Conservation (phyloP, 1,284 basidiomycete species). For the Ganoderma resinaceum region DNA sequence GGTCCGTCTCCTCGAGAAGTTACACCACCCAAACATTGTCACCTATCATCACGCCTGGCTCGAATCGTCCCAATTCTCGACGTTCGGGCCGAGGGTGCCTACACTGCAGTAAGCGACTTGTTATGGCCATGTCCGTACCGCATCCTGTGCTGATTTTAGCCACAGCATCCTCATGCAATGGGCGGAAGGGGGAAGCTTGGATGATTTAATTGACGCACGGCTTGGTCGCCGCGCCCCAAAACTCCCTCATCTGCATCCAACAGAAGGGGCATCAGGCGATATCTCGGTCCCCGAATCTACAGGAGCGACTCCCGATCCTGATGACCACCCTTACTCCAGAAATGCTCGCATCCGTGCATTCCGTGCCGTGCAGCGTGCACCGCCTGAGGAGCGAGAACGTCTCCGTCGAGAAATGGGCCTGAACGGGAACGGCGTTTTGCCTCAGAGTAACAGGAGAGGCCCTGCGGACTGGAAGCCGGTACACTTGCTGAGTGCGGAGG, state of each 20-base stretch:
- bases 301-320: conserved; percentile 1
- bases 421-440: conserved; percentile 29
- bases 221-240: conserved; percentile 50
- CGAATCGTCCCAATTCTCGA: conserved; percentile 83
- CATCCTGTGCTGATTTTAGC: conserved; percentile 7
- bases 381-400: conserved; percentile 69
- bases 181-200: conserved; percentile 85
- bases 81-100: conserved; percentile 84
- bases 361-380: conserved; percentile 67
- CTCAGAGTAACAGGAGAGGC: conserved; percentile 21
- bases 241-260: conserved; percentile 32
- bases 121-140: neutral
- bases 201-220: conserved; percentile 85
- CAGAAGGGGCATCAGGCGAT: conserved; percentile 26
- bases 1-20: conserved; percentile 84
- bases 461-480: conserved; percentile 66
- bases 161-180: conserved; percentile 90
- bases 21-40: conserved; percentile 92
- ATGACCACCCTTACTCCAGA: conserved; percentile 52
- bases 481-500: conserved; percentile 82
- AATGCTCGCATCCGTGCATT: conserved; percentile 79
- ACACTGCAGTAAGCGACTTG: conserved; percentile 69
- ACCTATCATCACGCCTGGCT: conserved; percentile 97
- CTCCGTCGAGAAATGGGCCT: conserved; percentile 58
- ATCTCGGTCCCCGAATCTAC: conserved; percentile 24